Conservation (phyloP, 2,329 filamentous ascomycete species). For the Xylaria polymorpha region DNA sequence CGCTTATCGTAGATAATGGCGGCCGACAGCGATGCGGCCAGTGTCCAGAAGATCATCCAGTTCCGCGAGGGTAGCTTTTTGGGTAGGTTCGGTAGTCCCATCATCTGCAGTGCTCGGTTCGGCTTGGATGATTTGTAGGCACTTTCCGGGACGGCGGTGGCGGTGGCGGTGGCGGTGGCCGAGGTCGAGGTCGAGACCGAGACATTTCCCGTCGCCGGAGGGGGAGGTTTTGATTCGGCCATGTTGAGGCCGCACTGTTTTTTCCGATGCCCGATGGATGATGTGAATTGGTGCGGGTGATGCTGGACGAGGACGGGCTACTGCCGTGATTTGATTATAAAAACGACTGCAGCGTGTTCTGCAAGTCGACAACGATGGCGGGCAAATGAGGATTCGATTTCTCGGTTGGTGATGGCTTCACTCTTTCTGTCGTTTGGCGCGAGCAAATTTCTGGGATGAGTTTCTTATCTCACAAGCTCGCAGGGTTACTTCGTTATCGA, state of each 20-base stretch:
- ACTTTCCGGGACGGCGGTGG: conserved; percentile 41
- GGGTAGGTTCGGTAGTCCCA: conserved; percentile 86
- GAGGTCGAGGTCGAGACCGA: too few species aligned
- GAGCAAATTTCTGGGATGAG: conserved; percentile 26
- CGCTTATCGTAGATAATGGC: conserved; percentile 92
- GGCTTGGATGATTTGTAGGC: conserved; percentile 60
- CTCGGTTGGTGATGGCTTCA: not conserved
- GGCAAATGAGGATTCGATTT: not conserved
- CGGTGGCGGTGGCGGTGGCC: not conserved
- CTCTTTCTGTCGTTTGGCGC: conserved; percentile 15
- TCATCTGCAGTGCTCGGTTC: conserved; percentile 80
- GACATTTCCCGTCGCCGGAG: conserved; percentile 18
- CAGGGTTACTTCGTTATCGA: conserved; percentile 20
- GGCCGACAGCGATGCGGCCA: conserved; percentile 80
- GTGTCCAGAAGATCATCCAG: conserved; percentile 93
- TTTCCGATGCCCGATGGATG: not conserved
- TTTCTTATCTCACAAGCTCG: conserved; percentile 20
- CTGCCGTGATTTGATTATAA: not conserved
- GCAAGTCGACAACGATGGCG: not conserved
- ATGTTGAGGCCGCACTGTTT: conserved; percentile 25
- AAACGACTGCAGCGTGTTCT: not conserved
- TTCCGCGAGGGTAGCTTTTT: conserved; percentile 91
- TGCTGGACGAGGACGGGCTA: not conserved
- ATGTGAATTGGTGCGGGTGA: not conserved
- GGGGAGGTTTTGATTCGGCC: conserved; percentile 40